phyloP scores from a whole-genome alignment of 129 eudicot genomes.

The Cynara cardunculus region DNA sequence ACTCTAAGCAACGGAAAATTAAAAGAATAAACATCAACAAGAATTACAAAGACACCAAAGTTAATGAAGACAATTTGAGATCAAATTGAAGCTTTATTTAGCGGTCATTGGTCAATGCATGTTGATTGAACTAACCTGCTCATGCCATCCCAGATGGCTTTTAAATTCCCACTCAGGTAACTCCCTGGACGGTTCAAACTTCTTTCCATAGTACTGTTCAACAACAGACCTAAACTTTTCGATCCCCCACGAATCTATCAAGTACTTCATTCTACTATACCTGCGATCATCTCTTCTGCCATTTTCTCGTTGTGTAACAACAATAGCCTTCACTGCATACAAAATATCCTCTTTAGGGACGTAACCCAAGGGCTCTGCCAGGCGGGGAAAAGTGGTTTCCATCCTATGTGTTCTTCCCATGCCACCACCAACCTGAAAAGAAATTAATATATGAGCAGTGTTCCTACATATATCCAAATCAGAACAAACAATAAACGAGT shows the following conservation, averaged over 20 bases:
- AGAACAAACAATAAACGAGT: background rate
- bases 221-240: conserved; percentile 85
- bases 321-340: conserved; percentile 96
- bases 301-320: conserved; percentile 92
- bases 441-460: background rate
- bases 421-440: conserved; percentile 93
- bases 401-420: conserved; percentile 98
- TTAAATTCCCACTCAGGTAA: conserved; percentile 97
- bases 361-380: conserved; percentile 93
- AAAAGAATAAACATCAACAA: background rate
- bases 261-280: conserved; percentile 93
- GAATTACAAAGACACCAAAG: background rate
- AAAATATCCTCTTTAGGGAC: conserved; percentile 96
- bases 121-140: conserved; percentile 57
- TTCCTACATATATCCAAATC: background rate
- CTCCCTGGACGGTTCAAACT: conserved; percentile 69
- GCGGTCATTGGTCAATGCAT: background rate
- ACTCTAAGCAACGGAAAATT: background rate
- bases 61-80: background rate
- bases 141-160: conserved; percentile 95
- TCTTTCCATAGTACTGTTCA: conserved; percentile 86
- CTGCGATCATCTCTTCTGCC: conserved; percentile 98
- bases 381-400: conserved; percentile 82
- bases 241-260: conserved; percentile 94
- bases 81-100: background rate